phyloP scores from a whole-genome alignment of 2,329 filamentous ascomycete genomes.

The Phyllosticta ampelicida region DNA sequence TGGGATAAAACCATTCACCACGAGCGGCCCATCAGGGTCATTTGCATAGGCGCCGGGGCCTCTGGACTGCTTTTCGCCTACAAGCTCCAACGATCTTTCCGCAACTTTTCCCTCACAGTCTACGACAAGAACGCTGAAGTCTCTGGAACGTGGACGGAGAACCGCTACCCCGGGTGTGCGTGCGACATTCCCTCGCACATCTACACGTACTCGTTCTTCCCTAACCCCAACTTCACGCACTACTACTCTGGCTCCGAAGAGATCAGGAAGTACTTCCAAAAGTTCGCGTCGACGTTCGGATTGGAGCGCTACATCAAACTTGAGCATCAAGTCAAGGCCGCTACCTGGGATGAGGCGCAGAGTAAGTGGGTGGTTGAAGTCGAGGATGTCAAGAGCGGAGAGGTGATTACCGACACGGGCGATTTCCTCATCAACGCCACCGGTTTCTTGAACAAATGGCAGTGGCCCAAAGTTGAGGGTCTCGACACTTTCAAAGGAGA shows the following conservation, averaged over 20 bases:
- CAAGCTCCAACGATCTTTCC: conserved; percentile 37
- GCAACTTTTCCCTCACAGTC: conserved; percentile 31
- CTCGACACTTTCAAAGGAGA: conserved; percentile 41
- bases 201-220: conserved; percentile 42
- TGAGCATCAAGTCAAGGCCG: conserved; percentile 22
- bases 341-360: conserved; percentile 19
- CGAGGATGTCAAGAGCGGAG: conserved; percentile 10
- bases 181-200: conserved; percentile 42
- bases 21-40: conserved; percentile 24
- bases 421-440: conserved; percentile 18
- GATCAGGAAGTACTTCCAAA: conserved; percentile 34
- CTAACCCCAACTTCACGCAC: conserved; percentile 33
- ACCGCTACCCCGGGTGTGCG: conserved; percentile 32
- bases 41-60: conserved; percentile 40
- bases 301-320: conserved; percentile 28
- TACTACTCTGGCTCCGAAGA: conserved; percentile 34
- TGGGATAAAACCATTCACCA: conserved; percentile 24
- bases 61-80: conserved; percentile 39
- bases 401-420: conserved; percentile 12
- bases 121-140: conserved; percentile 42
- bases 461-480: conserved; percentile 36
- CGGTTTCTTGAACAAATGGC: conserved; percentile 16
- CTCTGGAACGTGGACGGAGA: conserved; percentile 44
- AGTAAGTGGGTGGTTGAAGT: conserved; percentile 20
- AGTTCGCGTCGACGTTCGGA: conserved; percentile 31